Percentiles rank a stretch among this genome's conserved stretches.
These are phyloP conservation scores for Lepidium aucheri DNA, from an alignment of 345 rosid genomes.

Conservation along the genomic window DNA sequence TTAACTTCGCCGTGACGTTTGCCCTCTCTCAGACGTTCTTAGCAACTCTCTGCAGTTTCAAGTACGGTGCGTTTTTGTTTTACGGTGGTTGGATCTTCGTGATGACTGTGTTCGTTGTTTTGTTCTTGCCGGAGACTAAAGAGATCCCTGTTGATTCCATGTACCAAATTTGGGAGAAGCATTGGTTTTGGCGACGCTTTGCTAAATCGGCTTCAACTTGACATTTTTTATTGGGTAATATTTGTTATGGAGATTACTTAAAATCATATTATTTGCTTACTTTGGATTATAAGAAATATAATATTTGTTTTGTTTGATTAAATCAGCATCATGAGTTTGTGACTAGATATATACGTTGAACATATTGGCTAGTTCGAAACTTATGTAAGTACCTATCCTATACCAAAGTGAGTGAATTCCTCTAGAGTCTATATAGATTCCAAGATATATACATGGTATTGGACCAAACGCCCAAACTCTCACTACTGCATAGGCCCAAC, in stretches of 20 bases:
- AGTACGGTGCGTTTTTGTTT: constrained; percentile 49
- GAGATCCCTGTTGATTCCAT: constrained; percentile 54
- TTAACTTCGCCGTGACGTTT: constrained; percentile 50
- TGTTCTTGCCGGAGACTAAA: constrained; percentile 58
- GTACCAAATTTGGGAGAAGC: constrained; percentile 56
- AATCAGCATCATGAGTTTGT: too few relatives aligned
- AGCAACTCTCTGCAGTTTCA: constrained; percentile 40
- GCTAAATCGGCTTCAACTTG: constrained; percentile 9
- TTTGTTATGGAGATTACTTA: not conserved
- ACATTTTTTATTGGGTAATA: not conserved
- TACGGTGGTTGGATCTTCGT: constrained; percentile 35
- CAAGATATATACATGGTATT: too few relatives aligned
- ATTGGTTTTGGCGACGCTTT: constrained; percentile 55
- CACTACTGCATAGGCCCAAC: too few relatives aligned
- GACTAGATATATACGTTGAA: too few relatives aligned
- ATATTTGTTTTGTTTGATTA: too few relatives aligned
- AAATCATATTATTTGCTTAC: too few relatives aligned
- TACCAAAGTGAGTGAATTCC: too few relatives aligned
- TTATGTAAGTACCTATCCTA: too few relatives aligned
- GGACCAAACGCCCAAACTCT: too few relatives aligned
- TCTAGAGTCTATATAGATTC: too few relatives aligned
- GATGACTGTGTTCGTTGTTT: constrained; percentile 22
- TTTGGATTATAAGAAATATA: too few relatives aligned
- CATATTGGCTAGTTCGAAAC: too few relatives aligned
- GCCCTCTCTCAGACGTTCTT: constrained; percentile 52